Percentiles rank a stretch among this genome's conserved stretches.
phyloP scores from a whole-genome alignment of 1,284 basidiomycete species.

The Athelia psychrophila region DNA sequence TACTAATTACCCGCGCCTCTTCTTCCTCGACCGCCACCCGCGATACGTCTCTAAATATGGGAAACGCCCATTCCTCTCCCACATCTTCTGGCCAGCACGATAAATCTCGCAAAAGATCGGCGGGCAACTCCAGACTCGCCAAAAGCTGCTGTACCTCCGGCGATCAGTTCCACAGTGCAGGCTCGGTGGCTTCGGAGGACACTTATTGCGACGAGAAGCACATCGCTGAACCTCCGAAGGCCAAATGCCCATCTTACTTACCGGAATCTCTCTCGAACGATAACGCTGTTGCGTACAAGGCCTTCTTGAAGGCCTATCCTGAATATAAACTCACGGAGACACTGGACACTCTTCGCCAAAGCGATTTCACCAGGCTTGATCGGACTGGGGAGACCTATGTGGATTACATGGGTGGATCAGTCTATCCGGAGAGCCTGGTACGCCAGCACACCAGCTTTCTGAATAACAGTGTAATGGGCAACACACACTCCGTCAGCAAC shows the following conservation, averaged over 20 bases:
- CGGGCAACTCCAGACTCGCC: constrained; percentile 30
- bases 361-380: constrained; percentile 66
- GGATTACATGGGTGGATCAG: constrained; percentile 79
- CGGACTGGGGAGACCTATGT: constrained; percentile 67
- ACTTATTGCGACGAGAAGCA: constrained; percentile 29
- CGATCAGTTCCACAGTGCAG: constrained; percentile 24
- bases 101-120: constrained; percentile 15
- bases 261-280: constrained; percentile 21
- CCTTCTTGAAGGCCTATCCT: constrained; percentile 40
- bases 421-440: constrained; percentile 75
- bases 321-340: constrained; percentile 64
- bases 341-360: constrained; percentile 65
- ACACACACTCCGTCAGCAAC: constrained; percentile 79
- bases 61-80: constrained; percentile 37
- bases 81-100: constrained; percentile 12
- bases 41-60: constrained; percentile 27
- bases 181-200: constrained; percentile 26
- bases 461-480: constrained; percentile 64
- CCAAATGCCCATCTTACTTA: constrained; percentile 5
- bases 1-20: too few species aligned
- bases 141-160: constrained; percentile 34
- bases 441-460: constrained; percentile 67
- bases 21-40: neutral
- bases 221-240: constrained; percentile 9
- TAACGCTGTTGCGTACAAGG: constrained; percentile 29